These are phyloP conservation scores for Rossbeevera mucosa DNA, from an alignment of 768 basidiomycete genomes.

Conservation along the genomic window DNA sequence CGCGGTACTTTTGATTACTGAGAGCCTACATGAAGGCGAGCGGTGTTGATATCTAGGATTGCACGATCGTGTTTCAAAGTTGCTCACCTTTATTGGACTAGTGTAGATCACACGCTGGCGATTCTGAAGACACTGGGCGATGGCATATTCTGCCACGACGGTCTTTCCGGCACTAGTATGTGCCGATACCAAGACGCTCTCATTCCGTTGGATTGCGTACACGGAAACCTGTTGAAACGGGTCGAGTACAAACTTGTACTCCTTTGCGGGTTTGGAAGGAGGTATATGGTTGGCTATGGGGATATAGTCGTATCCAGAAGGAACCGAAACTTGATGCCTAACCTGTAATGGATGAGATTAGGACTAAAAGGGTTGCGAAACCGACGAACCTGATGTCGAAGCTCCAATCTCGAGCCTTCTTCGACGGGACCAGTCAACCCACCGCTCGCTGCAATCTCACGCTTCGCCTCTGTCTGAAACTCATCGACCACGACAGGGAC, in stretches of 20 bases:
- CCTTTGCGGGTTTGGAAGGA: slow-evolving; percentile 81
- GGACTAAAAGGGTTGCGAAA: background rate
- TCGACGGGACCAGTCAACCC: slow-evolving; percentile 77
- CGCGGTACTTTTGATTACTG: slow-evolving; percentile 98
- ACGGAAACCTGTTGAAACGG: slow-evolving; percentile 96
- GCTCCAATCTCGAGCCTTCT: slow-evolving; percentile 64
- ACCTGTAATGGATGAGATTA: slow-evolving; percentile 46
- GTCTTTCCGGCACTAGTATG: slow-evolving; percentile 99
- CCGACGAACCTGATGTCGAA: slow-evolving; percentile 63
- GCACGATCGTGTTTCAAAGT: slow-evolving; percentile 13
- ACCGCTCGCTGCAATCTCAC: slow-evolving; percentile 85
- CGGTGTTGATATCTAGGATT: slow-evolving; percentile 8
- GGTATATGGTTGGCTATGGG: slow-evolving; percentile 91
- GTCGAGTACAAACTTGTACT: slow-evolving; percentile 95
- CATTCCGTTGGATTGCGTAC: slow-evolving; percentile 92
- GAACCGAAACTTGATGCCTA: slow-evolving; percentile 94
- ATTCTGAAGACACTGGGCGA: slow-evolving; percentile 90
- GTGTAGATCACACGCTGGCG: slow-evolving; percentile 98
- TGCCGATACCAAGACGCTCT: slow-evolving; percentile 95
- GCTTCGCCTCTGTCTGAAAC: slow-evolving; percentile 89
- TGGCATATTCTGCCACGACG: slow-evolving; percentile 98
- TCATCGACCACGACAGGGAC: slow-evolving; percentile 85
- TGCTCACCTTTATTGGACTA: slow-evolving; percentile 94
- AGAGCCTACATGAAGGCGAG: slow-evolving; percentile 61
- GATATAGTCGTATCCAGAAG: slow-evolving; percentile 84